Percentiles rank a stretch among this genome's conserved stretches.
These are phyloP conservation scores for Teratosphaeria pseudoeucalypti DNA, from an alignment of 2,329 filamentous ascomycete genomes.

Conservation along the genomic window DNA sequence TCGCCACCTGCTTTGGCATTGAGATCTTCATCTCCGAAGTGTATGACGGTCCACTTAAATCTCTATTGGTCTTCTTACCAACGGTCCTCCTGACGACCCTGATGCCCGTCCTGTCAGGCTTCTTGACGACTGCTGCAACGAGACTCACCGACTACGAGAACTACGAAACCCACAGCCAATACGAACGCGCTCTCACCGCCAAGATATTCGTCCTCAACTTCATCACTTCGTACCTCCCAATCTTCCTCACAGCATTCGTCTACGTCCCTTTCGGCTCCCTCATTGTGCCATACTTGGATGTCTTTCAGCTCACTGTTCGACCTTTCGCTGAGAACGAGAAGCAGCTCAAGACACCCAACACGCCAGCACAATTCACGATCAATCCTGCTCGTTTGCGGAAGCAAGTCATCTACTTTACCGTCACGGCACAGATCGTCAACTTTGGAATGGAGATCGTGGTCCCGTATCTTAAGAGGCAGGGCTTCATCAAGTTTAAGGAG, in stretches of 20 bases:
- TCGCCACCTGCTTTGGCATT: conserved; percentile 77
- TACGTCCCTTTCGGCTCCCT: conserved; percentile 84
- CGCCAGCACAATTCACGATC: conserved; percentile 59
- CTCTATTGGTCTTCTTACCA: conserved; percentile 75
- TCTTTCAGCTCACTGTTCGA: conserved; percentile 66
- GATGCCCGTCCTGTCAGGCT: conserved; percentile 65
- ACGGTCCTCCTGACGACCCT: conserved; percentile 76
- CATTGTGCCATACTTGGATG: conserved; percentile 74
- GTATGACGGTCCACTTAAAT: conserved; percentile 80
- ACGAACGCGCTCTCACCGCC: conserved; percentile 73
- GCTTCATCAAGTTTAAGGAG: conserved; percentile 68
- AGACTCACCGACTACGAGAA: conserved; percentile 77
- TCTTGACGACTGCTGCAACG: conserved; percentile 68
- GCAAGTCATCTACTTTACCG: conserved; percentile 92
- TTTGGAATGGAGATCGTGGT: conserved; percentile 76
- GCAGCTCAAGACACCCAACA: conserved; percentile 42
- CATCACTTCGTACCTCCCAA: conserved; percentile 85
- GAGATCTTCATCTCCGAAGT: conserved; percentile 95
- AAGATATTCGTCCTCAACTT: conserved; percentile 97
- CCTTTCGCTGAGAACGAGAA: conserved; percentile 68
- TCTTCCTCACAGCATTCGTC: conserved; percentile 87
- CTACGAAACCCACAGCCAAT: conserved; percentile 76
- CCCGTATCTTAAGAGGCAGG: conserved; percentile 71
- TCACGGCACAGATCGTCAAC: conserved; percentile 85
- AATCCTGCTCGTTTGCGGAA: conserved; percentile 74